phyloP scores from a whole-genome alignment of 139 green algal genomes.

The Prasinococcaceae sp. region DNA sequence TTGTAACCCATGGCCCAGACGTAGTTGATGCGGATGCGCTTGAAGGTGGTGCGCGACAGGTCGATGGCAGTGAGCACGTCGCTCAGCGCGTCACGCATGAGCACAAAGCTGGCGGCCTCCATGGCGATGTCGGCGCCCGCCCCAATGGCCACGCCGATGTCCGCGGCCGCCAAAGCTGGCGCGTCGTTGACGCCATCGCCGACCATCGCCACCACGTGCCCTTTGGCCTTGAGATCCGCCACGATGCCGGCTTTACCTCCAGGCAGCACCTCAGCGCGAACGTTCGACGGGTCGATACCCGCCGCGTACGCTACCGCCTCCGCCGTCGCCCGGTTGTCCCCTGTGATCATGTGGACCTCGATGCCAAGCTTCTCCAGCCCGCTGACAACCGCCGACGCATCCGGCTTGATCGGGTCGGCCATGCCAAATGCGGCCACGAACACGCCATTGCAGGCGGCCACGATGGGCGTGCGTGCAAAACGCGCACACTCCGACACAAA shows the following conservation, averaged over 20 bases:
- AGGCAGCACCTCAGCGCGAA: constrained; percentile 48
- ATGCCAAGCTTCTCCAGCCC: constrained; percentile 37
- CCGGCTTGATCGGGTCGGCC: constrained; percentile 72
- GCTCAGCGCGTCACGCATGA: constrained; percentile 79
- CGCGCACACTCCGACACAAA: not conserved
- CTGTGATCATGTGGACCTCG: constrained; percentile 46
- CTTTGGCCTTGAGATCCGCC: constrained; percentile 34
- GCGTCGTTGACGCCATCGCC: constrained; percentile 96
- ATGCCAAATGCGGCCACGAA: constrained; percentile 52
- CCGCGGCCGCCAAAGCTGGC: constrained; percentile 78
- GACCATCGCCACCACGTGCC: constrained; percentile 80
- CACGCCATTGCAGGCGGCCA: constrained; percentile 39
- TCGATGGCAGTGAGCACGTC: constrained; percentile 79
- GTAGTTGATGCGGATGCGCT: constrained; percentile 82
- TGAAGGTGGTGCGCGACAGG: constrained; percentile 62
- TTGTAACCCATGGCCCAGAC: constrained; percentile 92
- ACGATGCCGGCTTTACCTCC: constrained; percentile 45
- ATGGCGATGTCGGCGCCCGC: constrained; percentile 60
- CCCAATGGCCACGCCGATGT: constrained; percentile 89
- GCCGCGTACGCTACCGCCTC: constrained; percentile 40
- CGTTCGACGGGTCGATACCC: not conserved
- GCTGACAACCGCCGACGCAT: constrained; percentile 67
- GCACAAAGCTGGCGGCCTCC: constrained; percentile 74
- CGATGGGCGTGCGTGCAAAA: constrained; percentile 44
- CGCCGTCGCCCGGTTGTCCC: constrained; percentile 75